These are phyloP conservation scores for Quercus cerris DNA, from an alignment of 306 rosid genomes.

Conservation along the genomic window DNA sequence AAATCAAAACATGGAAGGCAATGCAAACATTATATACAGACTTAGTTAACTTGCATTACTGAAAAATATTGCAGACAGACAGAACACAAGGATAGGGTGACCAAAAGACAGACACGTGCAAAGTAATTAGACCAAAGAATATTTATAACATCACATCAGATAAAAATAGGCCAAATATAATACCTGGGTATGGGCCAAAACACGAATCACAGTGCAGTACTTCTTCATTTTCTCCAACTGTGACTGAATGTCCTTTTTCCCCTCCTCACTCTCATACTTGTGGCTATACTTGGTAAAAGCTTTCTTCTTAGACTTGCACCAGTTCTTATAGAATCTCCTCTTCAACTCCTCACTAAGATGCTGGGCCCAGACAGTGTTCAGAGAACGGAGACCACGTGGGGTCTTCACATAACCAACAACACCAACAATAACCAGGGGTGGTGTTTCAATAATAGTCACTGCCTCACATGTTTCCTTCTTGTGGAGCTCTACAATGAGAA, in stretches of 20 bases:
- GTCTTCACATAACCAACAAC: constrained; percentile 75
- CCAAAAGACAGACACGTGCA: too few species aligned
- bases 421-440: constrained; percentile 71
- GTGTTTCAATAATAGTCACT: constrained; percentile 75
- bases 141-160: not conserved
- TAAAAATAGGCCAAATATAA: not conserved
- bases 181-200: constrained; percentile 88
- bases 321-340: constrained; percentile 77
- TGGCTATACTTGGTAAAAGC: constrained; percentile 66
- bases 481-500: constrained; percentile 50
- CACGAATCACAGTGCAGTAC: constrained; percentile 58
- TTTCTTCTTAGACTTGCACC: constrained; percentile 80
- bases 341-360: constrained; percentile 72
- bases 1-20: not conserved
- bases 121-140: not conserved
- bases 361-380: constrained; percentile 80
- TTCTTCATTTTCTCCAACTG: constrained; percentile 70
- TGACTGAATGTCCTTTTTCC: constrained; percentile 52
- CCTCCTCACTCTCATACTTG: constrained; percentile 54
- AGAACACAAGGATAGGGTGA: not conserved
- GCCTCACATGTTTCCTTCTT: constrained; percentile 89
- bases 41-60: not conserved
- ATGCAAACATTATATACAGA: not conserved
- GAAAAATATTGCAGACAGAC: too few species aligned
- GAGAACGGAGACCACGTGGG: constrained; percentile 59